These are phyloP conservation scores for Linnemannia exigua DNA, from an alignment of 192 early-diverging fungal species.

Conservation along the genomic window DNA sequence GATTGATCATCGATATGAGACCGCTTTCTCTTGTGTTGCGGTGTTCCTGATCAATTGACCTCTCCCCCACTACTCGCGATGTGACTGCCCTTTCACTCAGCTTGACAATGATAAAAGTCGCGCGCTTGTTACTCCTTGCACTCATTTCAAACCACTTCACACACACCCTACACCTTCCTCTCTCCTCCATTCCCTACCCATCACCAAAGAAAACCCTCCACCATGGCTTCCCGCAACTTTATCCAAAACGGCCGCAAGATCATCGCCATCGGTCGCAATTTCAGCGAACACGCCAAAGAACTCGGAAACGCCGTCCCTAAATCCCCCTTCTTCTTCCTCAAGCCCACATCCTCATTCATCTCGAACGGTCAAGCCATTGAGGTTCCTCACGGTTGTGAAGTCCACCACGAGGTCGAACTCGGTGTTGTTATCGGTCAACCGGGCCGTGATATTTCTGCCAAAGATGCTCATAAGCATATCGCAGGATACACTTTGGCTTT, in stretches of 20 bases:
- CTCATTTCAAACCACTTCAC: neutral
- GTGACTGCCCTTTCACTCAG: neutral
- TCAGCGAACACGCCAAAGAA: slow-evolving; percentile 94
- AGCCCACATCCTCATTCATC: slow-evolving; percentile 89
- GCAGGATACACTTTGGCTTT: slow-evolving; percentile 88
- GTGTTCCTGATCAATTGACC: neutral
- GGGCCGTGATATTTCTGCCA: slow-evolving; percentile 78
- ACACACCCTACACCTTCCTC: neutral
- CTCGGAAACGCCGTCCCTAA: slow-evolving; percentile 93
- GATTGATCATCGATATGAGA: neutral
- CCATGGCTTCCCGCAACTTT: slow-evolving; percentile 66
- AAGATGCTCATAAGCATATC: slow-evolving; percentile 74
- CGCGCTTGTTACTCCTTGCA: neutral
- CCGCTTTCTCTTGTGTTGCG: too few species aligned
- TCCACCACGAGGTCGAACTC: slow-evolving; percentile 96
- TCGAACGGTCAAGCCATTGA: slow-evolving; percentile 78
- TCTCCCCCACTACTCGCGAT: neutral
- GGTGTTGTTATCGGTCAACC: slow-evolving; percentile 90
- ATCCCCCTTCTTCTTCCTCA: slow-evolving; percentile 93
- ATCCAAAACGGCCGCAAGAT: slow-evolving; percentile 84
- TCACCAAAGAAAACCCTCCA: too few species aligned
- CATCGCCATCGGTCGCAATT: slow-evolving; percentile 95
- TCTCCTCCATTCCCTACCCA: neutral
- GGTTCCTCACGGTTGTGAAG: slow-evolving; percentile 80
- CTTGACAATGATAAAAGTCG: neutral